Evolutionary conservation across 192 early-diverging fungal genomes (phyloP).

Genomic region (Coemansia sp.): DNA sequence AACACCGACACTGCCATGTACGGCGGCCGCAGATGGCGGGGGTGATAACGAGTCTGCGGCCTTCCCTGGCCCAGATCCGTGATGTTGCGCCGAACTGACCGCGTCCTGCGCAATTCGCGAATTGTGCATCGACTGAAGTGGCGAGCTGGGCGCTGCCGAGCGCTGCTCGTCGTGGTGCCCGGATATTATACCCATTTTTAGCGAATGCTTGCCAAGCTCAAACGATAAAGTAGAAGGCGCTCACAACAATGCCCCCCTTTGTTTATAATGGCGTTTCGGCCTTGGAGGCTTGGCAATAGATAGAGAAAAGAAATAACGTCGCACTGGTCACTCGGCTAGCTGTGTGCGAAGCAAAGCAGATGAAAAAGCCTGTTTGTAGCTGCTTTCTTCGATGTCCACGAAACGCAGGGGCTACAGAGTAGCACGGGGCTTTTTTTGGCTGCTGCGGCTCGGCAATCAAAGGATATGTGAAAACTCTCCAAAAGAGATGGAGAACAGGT

Average conservation of each 20-base stretch:
- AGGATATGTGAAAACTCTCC: neutral
- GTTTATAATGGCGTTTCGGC: conserved; percentile 4
- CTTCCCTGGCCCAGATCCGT: conserved; percentile 7
- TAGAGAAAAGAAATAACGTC: neutral
- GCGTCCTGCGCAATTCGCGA: conserved; percentile 7
- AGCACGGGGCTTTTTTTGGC: neutral
- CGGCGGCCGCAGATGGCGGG: conserved; percentile 1
- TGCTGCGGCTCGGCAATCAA: neutral
- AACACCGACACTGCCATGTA: neutral
- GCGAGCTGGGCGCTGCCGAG: conserved; percentile 10
- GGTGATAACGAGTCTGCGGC: conserved; percentile 6
- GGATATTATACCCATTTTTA: conserved; percentile 38
- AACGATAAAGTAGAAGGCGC: neutral
- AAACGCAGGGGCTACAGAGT: conserved; percentile 4
- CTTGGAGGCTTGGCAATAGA: conserved; percentile 2
- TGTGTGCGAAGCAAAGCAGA: neutral
- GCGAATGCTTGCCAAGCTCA: neutral
- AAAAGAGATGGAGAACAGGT: neutral
- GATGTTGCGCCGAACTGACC: conserved; percentile 1
- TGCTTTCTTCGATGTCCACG: neutral
- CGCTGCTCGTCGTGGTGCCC: conserved; percentile 22
- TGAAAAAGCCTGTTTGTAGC: neutral
- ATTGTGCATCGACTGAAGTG: conserved; percentile 9
- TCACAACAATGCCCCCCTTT: neutral
- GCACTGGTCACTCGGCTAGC: conserved; percentile 1